These are phyloP conservation scores for Fusarium sp. DNA, from an alignment of 2,329 filamentous ascomycete genomes.

Conservation along the genomic window DNA sequence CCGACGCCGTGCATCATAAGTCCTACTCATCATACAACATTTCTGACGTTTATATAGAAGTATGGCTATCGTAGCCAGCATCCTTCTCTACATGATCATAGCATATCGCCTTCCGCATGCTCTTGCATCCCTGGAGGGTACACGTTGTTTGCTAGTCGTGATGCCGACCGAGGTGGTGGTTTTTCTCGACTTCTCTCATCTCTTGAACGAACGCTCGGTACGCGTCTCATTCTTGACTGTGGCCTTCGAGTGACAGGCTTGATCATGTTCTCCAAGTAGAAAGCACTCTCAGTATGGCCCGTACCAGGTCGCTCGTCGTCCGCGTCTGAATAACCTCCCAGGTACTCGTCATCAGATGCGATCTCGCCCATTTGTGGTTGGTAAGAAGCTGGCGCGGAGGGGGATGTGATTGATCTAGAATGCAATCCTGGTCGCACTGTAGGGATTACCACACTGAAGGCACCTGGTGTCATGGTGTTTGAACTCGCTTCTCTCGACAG, in stretches of 20 bases:
- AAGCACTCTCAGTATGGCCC: slow-evolving; percentile 60
- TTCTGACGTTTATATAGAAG: slow-evolving; percentile 23
- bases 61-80: not conserved
- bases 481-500: slow-evolving; percentile 70
- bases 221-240: slow-evolving; percentile 56
- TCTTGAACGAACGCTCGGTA: slow-evolving; percentile 51
- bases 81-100: slow-evolving; percentile 40
- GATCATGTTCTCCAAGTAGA: slow-evolving; percentile 72
- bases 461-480: slow-evolving; percentile 73
- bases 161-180: slow-evolving; percentile 56
- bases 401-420: slow-evolving; percentile 86
- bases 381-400: slow-evolving; percentile 69
- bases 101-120: slow-evolving; percentile 54
- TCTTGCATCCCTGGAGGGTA: slow-evolving; percentile 52
- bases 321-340: slow-evolving; percentile 82
- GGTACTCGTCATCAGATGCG: slow-evolving; percentile 80
- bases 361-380: slow-evolving; percentile 70
- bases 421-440: slow-evolving; percentile 75
- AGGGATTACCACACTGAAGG: slow-evolving; percentile 61
- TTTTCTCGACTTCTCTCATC: slow-evolving; percentile 52
- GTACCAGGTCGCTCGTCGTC: slow-evolving; percentile 67
- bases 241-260: slow-evolving; percentile 69
- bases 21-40: slow-evolving; percentile 31
- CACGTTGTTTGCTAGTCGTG: slow-evolving; percentile 55
- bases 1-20: slow-evolving; percentile 27